Evolutionary conservation across 306 rosid species (phyloP), one percentile per base, ranked within the genome.

Genomic region (Acacia crassicarpa): DNA sequence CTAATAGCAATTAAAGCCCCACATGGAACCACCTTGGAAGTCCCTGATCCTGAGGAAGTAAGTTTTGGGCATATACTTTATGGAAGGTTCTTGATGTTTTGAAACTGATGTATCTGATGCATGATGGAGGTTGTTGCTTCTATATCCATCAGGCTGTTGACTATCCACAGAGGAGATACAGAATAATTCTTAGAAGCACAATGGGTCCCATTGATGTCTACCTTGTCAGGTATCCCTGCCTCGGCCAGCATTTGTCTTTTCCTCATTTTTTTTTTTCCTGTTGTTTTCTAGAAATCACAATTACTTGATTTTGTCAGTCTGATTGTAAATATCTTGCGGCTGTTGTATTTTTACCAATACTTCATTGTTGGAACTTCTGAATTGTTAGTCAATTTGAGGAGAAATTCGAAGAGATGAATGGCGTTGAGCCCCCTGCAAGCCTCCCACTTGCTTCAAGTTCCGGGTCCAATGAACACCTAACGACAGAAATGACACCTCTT

Each of bases 131-230:
- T 56, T 82, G 32, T 63, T 84, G 80, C 61, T 76, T 89, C 68
- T 78, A 66, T 85, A 78, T 75, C 70, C 84, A 78, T 76, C 89
- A 96, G 99, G 97, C 93, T 74, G 97, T 88, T 61, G 99, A 96
- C 84, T 91, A 91, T 92, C 92, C 88, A 32, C 98, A 91, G 78
- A 89, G 98, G 83, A 92, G 97, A 92, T 96, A 96, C 83, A 88
- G 98, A 84, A 86, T 93, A 80, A 92, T 96, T 83, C 97, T 96
- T 65, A 91, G 99, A 91, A 96, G 99, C 89, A 89, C 99, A 68
- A 96, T 96, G 99, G 99, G 99, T 51, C 98, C 99, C 43, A 92
- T 96, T 78, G 99, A 96, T 85, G 97, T 96, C 81, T 96, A 96
- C 85, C 98, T 96, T 82, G 93, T 96, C 88, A 96, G 99, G 99